These are phyloP conservation scores for Hypoxylon sp. DNA, from an alignment of 2,329 filamentous ascomycete species.

Conservation along the genomic window DNA sequence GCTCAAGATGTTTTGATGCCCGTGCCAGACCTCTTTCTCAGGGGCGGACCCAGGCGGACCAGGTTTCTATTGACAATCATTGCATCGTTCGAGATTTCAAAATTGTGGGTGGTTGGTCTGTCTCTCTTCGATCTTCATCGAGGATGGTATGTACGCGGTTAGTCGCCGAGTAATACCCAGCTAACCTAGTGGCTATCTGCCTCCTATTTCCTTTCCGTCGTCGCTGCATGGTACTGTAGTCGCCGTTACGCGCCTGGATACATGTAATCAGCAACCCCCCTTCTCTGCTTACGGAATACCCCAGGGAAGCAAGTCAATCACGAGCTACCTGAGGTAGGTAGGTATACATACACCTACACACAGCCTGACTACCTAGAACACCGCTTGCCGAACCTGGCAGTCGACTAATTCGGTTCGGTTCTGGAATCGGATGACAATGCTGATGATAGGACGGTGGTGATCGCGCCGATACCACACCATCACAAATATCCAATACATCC, in stretches of 20 bases:
- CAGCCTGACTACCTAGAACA: constrained; percentile 31
- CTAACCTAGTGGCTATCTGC: too few relatives aligned
- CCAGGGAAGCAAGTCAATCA: constrained; percentile 22
- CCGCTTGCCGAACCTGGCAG: constrained; percentile 44
- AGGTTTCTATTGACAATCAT: constrained; percentile 22
- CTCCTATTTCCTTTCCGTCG: constrained; percentile 14
- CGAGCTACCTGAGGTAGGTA: constrained; percentile 24
- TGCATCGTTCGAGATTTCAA: constrained; percentile 27
- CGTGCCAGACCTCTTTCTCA: constrained; percentile 13
- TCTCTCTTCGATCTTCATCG: constrained; percentile 19
- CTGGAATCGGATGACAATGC: constrained; percentile 41
- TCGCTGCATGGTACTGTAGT: too few relatives aligned
- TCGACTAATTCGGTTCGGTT: constrained; percentile 42
- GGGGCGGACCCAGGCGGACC: constrained; percentile 26
- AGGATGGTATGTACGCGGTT: not conserved
- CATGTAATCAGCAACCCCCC: constrained; percentile 24
- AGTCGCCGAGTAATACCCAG: constrained; percentile 9
- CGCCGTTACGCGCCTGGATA: constrained; percentile 19
- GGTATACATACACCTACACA: constrained; percentile 19
- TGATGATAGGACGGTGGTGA: constrained; percentile 42
- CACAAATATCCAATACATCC: constrained; percentile 42
- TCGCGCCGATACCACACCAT: constrained; percentile 42
- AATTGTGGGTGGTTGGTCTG: constrained; percentile 27
- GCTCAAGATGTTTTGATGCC: constrained; percentile 21
- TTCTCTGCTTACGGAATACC: constrained; percentile 31